These are phyloP conservation scores for Gnaphalium uliginosum DNA, from an alignment of 129 eudicot species.

Conservation along the genomic window DNA sequence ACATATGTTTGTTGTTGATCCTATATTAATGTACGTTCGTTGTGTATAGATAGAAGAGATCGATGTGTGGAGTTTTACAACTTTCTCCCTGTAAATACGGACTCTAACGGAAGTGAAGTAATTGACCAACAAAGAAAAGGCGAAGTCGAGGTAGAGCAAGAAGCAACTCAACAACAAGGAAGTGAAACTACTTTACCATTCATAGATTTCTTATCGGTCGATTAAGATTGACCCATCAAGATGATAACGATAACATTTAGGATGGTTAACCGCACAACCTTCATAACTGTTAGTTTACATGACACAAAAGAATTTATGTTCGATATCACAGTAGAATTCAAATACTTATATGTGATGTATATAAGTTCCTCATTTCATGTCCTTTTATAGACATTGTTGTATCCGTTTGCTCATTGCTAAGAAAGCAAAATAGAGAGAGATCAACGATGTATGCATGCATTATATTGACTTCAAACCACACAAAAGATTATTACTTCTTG, in stretches of 20 bases:
- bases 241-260: conserved; percentile 15
- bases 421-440: background rate
- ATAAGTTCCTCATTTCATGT: background rate
- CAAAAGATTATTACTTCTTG: conserved; percentile 6
- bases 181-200: conserved; percentile 34
- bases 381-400: conserved; percentile 7
- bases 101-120: conserved; percentile 65
- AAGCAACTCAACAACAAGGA: conserved; percentile 20
- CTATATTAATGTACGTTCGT: background rate
- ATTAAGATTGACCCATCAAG: conserved; percentile 12
- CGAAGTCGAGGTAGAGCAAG: conserved; percentile 54
- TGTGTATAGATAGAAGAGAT: conserved; percentile 37
- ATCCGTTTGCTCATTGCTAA: conserved; percentile 6
- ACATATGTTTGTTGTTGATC: background rate
- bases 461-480: conserved; percentile 1
- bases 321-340: conserved; percentile 4
- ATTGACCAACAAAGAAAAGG: conserved; percentile 46
- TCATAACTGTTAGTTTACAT: conserved; percentile 22
- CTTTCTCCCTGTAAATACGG: conserved; percentile 70
- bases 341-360: background rate
- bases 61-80: conserved; percentile 59
- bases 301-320: conserved; percentile 13
- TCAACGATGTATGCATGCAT: background rate
- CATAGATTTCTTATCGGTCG: conserved; percentile 58
- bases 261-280: conserved; percentile 16